A percentile compares a stretch with the other conserved stretches of the same genome.
These are phyloP conservation scores for Naganishia antarctica DNA, from an alignment of 768 basidiomycete genomes.

Conservation along the genomic window DNA sequence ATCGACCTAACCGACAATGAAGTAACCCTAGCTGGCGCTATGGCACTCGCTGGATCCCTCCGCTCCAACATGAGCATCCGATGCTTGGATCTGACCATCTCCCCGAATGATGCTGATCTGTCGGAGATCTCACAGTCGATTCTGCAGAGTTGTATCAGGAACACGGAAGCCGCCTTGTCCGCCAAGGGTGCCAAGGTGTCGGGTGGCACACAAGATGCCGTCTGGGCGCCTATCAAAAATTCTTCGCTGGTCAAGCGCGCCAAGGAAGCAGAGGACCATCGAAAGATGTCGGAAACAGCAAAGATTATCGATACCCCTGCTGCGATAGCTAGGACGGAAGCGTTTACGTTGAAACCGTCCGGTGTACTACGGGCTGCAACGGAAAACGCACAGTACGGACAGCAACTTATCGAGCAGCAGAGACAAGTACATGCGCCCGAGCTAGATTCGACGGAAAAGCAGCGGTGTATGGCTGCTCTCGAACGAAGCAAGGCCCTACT, in stretches of 20 bases:
- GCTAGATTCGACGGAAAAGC: slow-evolving; percentile 20
- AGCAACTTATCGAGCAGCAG: background rate
- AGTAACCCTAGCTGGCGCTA: slow-evolving; percentile 81
- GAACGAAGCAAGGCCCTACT: slow-evolving; percentile 53
- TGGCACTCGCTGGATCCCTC: slow-evolving; percentile 82
- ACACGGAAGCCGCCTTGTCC: slow-evolving; percentile 71
- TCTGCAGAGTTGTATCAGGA: slow-evolving; percentile 80
- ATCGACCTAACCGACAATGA: slow-evolving; percentile 80
- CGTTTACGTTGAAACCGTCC: slow-evolving; percentile 46
- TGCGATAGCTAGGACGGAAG: slow-evolving; percentile 42
- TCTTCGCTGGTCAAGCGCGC: slow-evolving; percentile 49
- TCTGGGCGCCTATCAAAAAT: slow-evolving; percentile 52
- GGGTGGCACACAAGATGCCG: slow-evolving; percentile 56
- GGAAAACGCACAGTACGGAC: slow-evolving; percentile 29
- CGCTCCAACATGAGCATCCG: slow-evolving; percentile 77
- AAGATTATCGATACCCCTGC: slow-evolving; percentile 39
- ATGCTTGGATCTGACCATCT: slow-evolving; percentile 88
- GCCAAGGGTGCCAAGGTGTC: slow-evolving; percentile 48
- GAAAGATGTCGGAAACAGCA: slow-evolving; percentile 41
- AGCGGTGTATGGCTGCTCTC: slow-evolving; percentile 29
- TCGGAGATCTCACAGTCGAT: slow-evolving; percentile 77
- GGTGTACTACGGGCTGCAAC: slow-evolving; percentile 38
- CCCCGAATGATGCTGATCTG: slow-evolving; percentile 55
- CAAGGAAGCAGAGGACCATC: slow-evolving; percentile 46
- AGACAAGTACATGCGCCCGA: background rate